Base-by-base conservation (phyloP, 148 eudicot genomes). In the Rhododendron ferrugineum region DNA sequence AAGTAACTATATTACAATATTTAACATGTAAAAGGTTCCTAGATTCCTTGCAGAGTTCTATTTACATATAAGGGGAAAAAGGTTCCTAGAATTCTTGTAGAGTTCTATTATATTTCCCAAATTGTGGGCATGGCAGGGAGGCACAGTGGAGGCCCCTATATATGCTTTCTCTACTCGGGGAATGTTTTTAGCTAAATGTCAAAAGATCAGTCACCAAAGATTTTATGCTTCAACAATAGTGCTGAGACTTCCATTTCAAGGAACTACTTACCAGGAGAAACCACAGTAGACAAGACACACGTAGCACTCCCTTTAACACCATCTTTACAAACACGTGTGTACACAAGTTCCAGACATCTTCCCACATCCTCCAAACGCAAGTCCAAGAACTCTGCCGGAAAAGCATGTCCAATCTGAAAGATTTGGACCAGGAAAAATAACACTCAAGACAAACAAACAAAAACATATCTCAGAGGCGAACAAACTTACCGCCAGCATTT, bases 251-350 rank as follows among this genome's bases (percentile, higher is more conserved):
- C 74, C 72, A 86, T 3, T 73, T 36, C 32, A 64, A 83, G 75
- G 78, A 86, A 83, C 77, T 77, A 89, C 93, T 77, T 90, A 97
- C 99, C 98, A 64, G 99, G 95, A 85, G 89, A 83, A 81, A 97
- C 90, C 60, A 90, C 88, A 85, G 87, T 80, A 87, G 96, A 94
- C 80, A 90, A 72, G 80, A 92, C 70, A 78, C 91, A 89, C 87
- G 40, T 86, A 70, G 94, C 85, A 81, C 52, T 84, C 60, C 99
- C 99, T 88, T 76, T 90, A 40, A 83, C 78, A 70, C 98, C 95
- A 89, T 97, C 99, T 76, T 85, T 90, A 26, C 98, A 91, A 47
- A 95, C 94, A 86, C 98, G 99, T 50, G 98, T 95, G 84, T 94
- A 95, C 62, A 89, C 86, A 82, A 94, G 79, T 88, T 97, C 94